Percentiles rank a stretch among this genome's conserved stretches.
These are phyloP conservation scores for Malassezia psittaci DNA, from an alignment of 1,284 basidiomycete genomes.

Conservation along the genomic window DNA sequence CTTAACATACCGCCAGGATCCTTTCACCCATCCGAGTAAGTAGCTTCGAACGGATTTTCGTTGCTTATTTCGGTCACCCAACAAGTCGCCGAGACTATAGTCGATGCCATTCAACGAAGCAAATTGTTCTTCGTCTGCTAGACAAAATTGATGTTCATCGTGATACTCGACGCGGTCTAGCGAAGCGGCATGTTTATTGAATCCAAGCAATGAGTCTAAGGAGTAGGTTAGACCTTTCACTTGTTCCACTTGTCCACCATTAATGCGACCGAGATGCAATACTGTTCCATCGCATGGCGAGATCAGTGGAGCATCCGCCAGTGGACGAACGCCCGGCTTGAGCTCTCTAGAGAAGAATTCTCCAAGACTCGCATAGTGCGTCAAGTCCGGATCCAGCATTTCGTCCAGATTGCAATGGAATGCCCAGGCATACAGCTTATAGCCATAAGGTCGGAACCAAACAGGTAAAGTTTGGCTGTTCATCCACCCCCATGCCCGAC, in stretches of 20 bases:
- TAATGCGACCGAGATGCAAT: constrained; percentile 82
- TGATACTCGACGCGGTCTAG: constrained; percentile 21
- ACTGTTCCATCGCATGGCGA: constrained; percentile 88
- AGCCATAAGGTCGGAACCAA: constrained; percentile 83
- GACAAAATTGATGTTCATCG: constrained; percentile 49
- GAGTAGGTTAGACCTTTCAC: constrained; percentile 96
- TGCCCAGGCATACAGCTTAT: constrained; percentile 69
- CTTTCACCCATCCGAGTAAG: constrained; percentile 20
- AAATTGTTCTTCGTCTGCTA: constrained; percentile 75
- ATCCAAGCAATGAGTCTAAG: constrained; percentile 68
- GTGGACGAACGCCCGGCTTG: constrained; percentile 68
- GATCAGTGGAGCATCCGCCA: constrained; percentile 68
- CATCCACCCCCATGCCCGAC: constrained; percentile 87
- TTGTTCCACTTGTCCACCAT: constrained; percentile 73
- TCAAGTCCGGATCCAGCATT: constrained; percentile 68
- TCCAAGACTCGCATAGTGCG: constrained; percentile 68
- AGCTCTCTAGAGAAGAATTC: constrained; percentile 90
- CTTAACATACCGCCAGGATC: constrained; percentile 10
- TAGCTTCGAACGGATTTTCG: constrained; percentile 11
- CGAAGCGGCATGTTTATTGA: constrained; percentile 19
- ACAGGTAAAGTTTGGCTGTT: constrained; percentile 73
- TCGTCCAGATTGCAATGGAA: constrained; percentile 94
- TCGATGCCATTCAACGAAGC: constrained; percentile 94
- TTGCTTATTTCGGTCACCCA: constrained; percentile 24
- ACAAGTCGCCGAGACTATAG: constrained; percentile 75